These are phyloP conservation scores for Blakeslea trispora DNA, from an alignment of 371 early-diverging fungal species.

Conservation along the genomic window DNA sequence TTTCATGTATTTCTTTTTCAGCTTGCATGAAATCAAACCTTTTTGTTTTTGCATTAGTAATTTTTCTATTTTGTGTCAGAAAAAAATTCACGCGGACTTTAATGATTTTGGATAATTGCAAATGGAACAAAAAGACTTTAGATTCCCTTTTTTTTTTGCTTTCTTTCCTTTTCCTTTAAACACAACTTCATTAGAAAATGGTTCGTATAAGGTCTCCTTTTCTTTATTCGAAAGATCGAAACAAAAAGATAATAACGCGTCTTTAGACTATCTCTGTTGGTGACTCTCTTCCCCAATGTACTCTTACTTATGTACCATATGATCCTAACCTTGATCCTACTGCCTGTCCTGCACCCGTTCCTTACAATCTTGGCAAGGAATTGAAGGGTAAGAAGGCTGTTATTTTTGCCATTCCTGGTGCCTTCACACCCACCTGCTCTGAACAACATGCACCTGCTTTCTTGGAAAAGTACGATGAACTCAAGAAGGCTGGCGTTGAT, in stretches of 20 bases:
- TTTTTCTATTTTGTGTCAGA: too few relatives aligned
- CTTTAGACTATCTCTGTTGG: conserved; percentile 26
- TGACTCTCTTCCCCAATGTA: conserved; percentile 38
- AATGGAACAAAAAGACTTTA: too few relatives aligned
- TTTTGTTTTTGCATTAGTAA: too few relatives aligned
- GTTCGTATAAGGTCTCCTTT: too few relatives aligned
- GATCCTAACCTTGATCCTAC: conserved; percentile 35
- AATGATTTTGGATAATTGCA: too few relatives aligned
- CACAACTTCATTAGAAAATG: too few relatives aligned
- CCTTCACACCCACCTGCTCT: conserved; percentile 83
- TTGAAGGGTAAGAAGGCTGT: conserved; percentile 78
- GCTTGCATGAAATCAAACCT: too few relatives aligned
- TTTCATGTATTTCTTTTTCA: too few relatives aligned
- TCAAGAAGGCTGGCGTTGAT: conserved; percentile 71
- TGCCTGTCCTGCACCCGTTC: conserved; percentile 44
- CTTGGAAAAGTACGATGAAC: conserved; percentile 47
- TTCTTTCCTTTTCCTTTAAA: too few relatives aligned
- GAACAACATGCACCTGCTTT: conserved; percentile 75
- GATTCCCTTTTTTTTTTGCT: too few relatives aligned
- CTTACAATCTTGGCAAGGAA: conserved; percentile 54
- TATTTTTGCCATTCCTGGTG: conserved; percentile 80
- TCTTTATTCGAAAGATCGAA: too few relatives aligned
- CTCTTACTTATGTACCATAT: conserved; percentile 48
- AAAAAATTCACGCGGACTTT: too few relatives aligned
- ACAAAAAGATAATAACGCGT: not conserved